Base-by-base conservation (phyloP, 257 asterid genomes). In the Phtheirospermum japonicum region DNA sequence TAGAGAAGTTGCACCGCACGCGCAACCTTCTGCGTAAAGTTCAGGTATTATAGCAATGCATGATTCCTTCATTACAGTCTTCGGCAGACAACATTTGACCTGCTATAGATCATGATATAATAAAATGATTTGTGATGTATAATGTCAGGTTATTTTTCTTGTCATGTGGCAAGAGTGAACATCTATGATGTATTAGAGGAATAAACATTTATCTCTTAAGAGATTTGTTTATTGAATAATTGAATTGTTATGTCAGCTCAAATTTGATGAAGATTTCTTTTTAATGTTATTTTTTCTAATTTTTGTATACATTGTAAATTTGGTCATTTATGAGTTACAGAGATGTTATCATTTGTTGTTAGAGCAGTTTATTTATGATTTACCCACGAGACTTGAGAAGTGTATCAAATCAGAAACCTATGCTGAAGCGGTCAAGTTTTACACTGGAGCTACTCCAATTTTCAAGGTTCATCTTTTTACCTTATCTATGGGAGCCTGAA, bases 321-420 rank as follows among this genome's bases (percentile, higher is more conserved):
- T 78, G 63, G 63, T 46, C 46, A 32, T 67, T 58, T 37, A 60
- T 76, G 75, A 83, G 75, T 82, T 72, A 72, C 70, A 64, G 67
- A 69, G 59, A 50, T 64, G 77, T 68, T 67, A 53, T 66, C 50
- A 57, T 80, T 65, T 71, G 70, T 82, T 85, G 79, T 68, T 77
- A 73, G 93, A 76, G 80, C 99, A 93, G 99, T 87, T 93, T 79
- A 93, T 93, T 73, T 93, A 93, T 48, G 99, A 93, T 71, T 84
- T 93, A 67, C 99, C 99, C 49, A 63, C 90, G 64, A 80, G 94
- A 70, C 95, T 93, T 57, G 90, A 86, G 62, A 89, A 87, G 78
- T 93, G 96, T 75, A 86, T 89, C 79, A 89, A 82, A 83, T 74
- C 99, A 60, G 97, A 85, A 79, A 83, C 99, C 77, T 93, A 93